phyloP scores from a whole-genome alignment of 2,329 filamentous ascomycete species.

The Diaporthe longicolla region DNA sequence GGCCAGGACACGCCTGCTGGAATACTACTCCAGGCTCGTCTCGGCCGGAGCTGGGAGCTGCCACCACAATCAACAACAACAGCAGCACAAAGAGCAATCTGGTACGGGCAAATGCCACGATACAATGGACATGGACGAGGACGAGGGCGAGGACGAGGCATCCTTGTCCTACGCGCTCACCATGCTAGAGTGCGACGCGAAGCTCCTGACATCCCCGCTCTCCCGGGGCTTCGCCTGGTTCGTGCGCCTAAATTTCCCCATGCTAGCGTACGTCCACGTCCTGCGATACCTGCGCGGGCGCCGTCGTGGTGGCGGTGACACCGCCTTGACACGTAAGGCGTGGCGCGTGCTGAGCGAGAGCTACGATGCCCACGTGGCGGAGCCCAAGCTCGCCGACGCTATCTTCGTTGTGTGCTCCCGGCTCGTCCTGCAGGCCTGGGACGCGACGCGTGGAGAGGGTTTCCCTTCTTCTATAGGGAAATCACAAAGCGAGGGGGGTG shows the following conservation, averaged over 20 bases:
- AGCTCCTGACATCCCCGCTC: background rate
- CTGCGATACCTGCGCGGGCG: background rate
- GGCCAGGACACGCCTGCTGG: slow-evolving; percentile 1
- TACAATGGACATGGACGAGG: too few species aligned
- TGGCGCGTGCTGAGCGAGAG: slow-evolving; percentile 7
- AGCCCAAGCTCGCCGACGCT: background rate
- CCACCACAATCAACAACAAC: background rate
- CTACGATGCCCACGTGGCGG: background rate
- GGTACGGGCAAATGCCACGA: too few species aligned
- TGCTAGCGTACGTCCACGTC: slow-evolving; percentile 3
- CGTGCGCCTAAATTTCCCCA: background rate
- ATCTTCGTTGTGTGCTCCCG: background rate
- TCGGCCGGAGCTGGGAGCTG: background rate
- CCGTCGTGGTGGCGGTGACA: too few species aligned
- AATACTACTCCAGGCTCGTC: background rate
- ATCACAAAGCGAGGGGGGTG: too few species aligned
- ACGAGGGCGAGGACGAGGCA: background rate
- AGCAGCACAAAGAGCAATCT: background rate
- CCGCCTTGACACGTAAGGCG: background rate
- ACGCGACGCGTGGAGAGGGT: background rate
- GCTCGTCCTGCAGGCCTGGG: background rate
- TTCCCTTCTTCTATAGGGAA: too few species aligned
- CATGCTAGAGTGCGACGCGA: slow-evolving; percentile 1
- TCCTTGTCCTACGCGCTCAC: background rate
- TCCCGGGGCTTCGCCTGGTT: background rate